Percentiles rank a stretch among this genome's conserved stretches.
phyloP scores from a whole-genome alignment of 345 rosid species.

The Capsella bursapastoris region DNA sequence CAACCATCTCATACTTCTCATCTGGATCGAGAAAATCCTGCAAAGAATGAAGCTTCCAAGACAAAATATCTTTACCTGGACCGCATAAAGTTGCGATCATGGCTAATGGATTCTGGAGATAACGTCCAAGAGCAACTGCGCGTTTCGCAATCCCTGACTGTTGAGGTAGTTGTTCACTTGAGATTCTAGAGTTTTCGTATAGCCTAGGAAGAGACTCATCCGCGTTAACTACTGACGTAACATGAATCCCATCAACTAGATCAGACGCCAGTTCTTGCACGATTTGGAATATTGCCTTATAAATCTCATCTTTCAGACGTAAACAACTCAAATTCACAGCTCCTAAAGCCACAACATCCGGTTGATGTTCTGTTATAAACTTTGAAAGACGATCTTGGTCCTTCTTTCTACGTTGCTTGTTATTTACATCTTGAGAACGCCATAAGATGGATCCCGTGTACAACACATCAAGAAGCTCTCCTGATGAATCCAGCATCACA shows the following conservation, averaged over 20 bases:
- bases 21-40: constrained; percentile 75
- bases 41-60: constrained; percentile 75
- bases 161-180: constrained; percentile 74
- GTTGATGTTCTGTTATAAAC: constrained; percentile 83
- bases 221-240: constrained; percentile 66
- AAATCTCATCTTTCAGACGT: constrained; percentile 70
- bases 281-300: constrained; percentile 81
- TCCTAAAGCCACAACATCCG: constrained; percentile 84
- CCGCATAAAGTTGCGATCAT: constrained; percentile 81
- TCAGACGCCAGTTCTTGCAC: constrained; percentile 75
- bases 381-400: constrained; percentile 77
- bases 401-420: constrained; percentile 72
- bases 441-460: constrained; percentile 60
- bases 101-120: constrained; percentile 87
- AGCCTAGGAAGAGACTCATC: constrained; percentile 83
- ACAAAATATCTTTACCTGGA: constrained; percentile 75
- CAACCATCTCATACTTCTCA: constrained; percentile 77
- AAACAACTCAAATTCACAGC: constrained; percentile 78
- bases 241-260: constrained; percentile 72
- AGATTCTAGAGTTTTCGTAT: constrained; percentile 78
- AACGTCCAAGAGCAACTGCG: constrained; percentile 86
- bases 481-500: constrained; percentile 87
- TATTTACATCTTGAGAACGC: constrained; percentile 53
- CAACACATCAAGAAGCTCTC: constrained; percentile 87
- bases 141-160: constrained; percentile 78